phyloP scores from a whole-genome alignment of 331 rosid genomes.

The Saraca asoca region DNA sequence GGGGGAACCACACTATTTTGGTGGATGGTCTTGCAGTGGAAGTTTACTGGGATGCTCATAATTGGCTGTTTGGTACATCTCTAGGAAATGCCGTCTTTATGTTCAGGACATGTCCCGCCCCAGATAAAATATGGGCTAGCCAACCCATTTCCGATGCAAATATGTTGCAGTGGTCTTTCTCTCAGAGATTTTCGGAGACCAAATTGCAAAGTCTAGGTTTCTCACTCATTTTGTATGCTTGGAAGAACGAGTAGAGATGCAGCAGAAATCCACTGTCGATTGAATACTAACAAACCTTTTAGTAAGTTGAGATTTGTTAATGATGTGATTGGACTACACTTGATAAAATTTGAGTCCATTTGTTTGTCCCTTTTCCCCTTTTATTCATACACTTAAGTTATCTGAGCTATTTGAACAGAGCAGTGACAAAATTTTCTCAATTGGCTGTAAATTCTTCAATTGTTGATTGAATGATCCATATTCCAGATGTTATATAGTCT shows the following conservation, averaged over 20 bases:
- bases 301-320: slow-evolving; percentile 47
- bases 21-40: slow-evolving; percentile 87
- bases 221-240: slow-evolving; percentile 79
- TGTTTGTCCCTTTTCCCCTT: slow-evolving; percentile 18
- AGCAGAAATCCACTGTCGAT: slow-evolving; percentile 37
- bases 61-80: slow-evolving; percentile 86
- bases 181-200: slow-evolving; percentile 79
- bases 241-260: slow-evolving; percentile 72
- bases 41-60: slow-evolving; percentile 94
- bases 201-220: slow-evolving; percentile 68
- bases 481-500: slow-evolving; percentile 28
- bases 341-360: slow-evolving; percentile 32
- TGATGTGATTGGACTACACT: slow-evolving; percentile 31
- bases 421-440: slow-evolving; percentile 15
- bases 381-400: slow-evolving; percentile 29
- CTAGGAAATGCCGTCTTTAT: slow-evolving; percentile 82
- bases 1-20: slow-evolving; percentile 85
- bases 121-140: slow-evolving; percentile 69
- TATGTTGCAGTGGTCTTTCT: slow-evolving; percentile 71
- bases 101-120: slow-evolving; percentile 76
- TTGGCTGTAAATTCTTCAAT: slow-evolving; percentile 39
- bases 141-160: slow-evolving; percentile 61
- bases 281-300: slow-evolving; percentile 58
- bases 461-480: slow-evolving; percentile 30
- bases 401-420: slow-evolving; percentile 39